These are phyloP conservation scores for Petrea volubilis DNA, from an alignment of 257 asterid genomes.

Conservation along the genomic window DNA sequence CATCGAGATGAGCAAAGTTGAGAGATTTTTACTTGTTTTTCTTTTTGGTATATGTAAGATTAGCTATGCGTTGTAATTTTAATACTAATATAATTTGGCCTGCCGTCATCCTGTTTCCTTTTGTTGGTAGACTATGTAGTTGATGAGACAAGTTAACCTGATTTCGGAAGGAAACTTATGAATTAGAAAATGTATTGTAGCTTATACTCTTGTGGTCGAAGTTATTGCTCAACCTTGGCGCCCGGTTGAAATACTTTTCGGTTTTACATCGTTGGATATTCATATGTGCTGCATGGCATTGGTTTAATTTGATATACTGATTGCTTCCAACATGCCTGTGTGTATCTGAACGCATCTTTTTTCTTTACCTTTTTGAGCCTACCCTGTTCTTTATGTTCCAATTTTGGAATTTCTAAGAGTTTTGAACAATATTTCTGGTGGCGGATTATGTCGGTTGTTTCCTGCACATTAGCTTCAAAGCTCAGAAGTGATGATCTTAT, in stretches of 20 bases:
- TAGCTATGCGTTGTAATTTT: constrained; percentile 23
- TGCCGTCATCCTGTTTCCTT: background rate
- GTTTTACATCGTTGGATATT: background rate
- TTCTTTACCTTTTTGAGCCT: background rate
- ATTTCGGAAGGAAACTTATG: constrained; percentile 20
- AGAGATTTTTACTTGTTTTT: constrained; percentile 7
- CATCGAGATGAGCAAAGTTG: constrained; percentile 61
- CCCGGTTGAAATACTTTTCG: constrained; percentile 2
- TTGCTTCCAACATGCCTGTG: background rate
- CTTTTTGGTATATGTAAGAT: constrained; percentile 30
- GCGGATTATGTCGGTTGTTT: background rate
- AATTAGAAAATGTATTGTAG: constrained; percentile 9
- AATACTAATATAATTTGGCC: constrained; percentile 29
- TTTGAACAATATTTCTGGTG: background rate
- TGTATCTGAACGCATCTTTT: background rate
- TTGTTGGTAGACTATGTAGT: constrained; percentile 15
- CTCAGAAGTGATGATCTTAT: background rate
- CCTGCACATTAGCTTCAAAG: background rate
- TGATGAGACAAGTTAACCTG: constrained; percentile 8
- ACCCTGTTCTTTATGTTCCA: background rate
- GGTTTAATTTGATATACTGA: background rate
- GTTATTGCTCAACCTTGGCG: constrained; percentile 9
- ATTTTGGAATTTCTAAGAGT: background rate
- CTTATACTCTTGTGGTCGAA: background rate
- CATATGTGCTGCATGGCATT: background rate